phyloP scores from a whole-genome alignment of 2,329 filamentous ascomycete species.

The Cryphonectria carpinicola region DNA sequence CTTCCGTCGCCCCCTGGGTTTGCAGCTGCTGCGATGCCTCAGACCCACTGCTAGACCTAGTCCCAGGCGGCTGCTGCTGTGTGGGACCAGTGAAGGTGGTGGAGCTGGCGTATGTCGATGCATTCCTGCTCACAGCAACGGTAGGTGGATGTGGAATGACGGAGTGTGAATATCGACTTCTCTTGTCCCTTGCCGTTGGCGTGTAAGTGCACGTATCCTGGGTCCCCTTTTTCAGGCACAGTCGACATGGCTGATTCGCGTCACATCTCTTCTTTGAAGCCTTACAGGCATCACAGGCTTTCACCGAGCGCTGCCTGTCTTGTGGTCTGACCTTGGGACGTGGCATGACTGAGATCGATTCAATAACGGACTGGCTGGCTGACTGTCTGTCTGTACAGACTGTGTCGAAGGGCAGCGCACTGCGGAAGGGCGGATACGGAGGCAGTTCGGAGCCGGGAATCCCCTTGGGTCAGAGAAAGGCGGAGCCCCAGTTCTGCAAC shows the following conservation, averaged over 20 bases:
- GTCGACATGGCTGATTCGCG: slow-evolving; percentile 19
- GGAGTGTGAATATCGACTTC: neutral
- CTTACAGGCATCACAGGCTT: slow-evolving; percentile 24
- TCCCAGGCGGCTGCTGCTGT: neutral
- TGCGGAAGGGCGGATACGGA: slow-evolving; percentile 16
- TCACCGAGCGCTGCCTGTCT: slow-evolving; percentile 25
- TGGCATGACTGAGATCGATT: slow-evolving; percentile 14
- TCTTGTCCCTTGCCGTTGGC: slow-evolving; percentile 19
- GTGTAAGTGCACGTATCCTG: slow-evolving; percentile 22
- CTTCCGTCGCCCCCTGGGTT: neutral
- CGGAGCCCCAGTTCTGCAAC: neutral
- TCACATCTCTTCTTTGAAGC: slow-evolving; percentile 27
- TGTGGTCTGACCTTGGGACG: slow-evolving; percentile 25
- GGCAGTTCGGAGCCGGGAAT: neutral
- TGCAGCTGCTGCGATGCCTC: slow-evolving; percentile 1
- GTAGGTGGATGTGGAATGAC: slow-evolving; percentile 9
- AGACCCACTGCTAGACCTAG: neutral
- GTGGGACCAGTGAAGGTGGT: neutral
- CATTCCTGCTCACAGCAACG: neutral
- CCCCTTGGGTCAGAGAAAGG: neutral
- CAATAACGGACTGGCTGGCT: neutral
- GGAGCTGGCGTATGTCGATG: neutral
- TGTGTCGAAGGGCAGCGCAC: neutral
- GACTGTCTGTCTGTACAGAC: neutral
- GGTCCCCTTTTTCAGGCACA: slow-evolving; percentile 21